Base-by-base conservation (phyloP, 176 grass and related monocot genomes). In the Thinopyrum elongatum region DNA sequence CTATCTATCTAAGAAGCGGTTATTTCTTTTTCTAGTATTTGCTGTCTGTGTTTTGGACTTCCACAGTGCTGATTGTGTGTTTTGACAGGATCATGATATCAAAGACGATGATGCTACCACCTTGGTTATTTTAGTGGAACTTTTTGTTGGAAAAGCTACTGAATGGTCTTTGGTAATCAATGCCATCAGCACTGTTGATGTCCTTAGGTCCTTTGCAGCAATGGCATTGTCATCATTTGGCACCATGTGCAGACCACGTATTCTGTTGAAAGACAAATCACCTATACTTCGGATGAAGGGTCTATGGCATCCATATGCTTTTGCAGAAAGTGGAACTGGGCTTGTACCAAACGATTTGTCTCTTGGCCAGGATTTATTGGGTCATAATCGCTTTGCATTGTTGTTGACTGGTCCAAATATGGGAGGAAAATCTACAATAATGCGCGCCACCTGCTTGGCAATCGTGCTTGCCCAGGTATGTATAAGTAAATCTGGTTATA, bases 391-490 rank as follows among this genome's bases (percentile, higher is more conserved):
- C 74, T 91, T 75, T 89, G 89, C 93, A 22, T 87, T 98, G 86
- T 81, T 98, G 84, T 83, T 98, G 84, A 98, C 96, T 85, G 96
- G 96, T 87, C 96, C 96, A 65, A 98, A 98, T 84, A 98, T 98
- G 93, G 96, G 96, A 15, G 93, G 95, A 49, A 98, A 98, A 81
- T 98, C 96, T 55, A 98, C 96, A 36, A 86, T 98, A 65, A 89
- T 98, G 93, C 93, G 96, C 74, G 96, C 96, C 27, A 94, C 93
- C 59, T 98, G 96, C 86, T 84, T 98, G 66, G 80, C 96, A 60
- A 58, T 95, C 31, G 77, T 95, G 84, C 88, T 98, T 81, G 93
- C 96, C 26, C 96, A 95, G 96, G 96, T 98, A 79, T 53, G 74
- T 82, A 67, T 65, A 60, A 71, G 12, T 17, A 58, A 58, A 79